Base-by-base conservation (phyloP, 2,329 filamentous ascomycete genomes). In the Geoglossum cookeanum region DNA sequence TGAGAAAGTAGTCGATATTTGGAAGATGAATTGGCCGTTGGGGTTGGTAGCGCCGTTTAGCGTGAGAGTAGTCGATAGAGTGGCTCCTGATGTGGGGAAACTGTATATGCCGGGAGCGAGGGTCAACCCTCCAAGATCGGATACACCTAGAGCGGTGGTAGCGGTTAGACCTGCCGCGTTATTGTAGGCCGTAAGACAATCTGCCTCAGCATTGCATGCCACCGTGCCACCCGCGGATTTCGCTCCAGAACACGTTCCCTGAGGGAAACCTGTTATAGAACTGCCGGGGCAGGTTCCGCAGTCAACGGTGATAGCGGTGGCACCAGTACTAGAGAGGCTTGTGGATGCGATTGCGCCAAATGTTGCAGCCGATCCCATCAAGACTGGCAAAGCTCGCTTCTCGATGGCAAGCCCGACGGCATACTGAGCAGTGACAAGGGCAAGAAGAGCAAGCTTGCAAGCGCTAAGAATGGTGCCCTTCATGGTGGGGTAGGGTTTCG, bases 11-110 rank as follows among this genome's bases (percentile, higher is more conserved):
- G 60, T 56, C 27, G 37, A 27, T 52, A 63, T 60, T 47, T 60
- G 55, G 49, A 63, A 63, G 37, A 63, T 59, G 17, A 56, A 63
- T 58, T 60, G 59, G 27, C 56, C 59, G 13, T 58, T 61, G 44
- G 60, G 5, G 44, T 60, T 60, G n/a, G 22, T 30, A 11, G 55
- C n/a, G 9, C 55, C 61, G 35, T 63, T 52, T 29, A 62, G 56
- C 33, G 61, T 62, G 59, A 49, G 59, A 56, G n/a, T 35, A 30
- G n/a, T 49, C 4, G 47, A 49, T 22, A 49, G 47, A 29, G 47
- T 49, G 47, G 47, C 47, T 6, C 47, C 15, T 13, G 17, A 49
- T 22, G 47, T 49, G n/a, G 47, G 47, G 11, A 49, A 49, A 29
- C n/a, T 57, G 48, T 62, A 63, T 9, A 58, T 51, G 9, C 61